Evolutionary conservation across 371 early-diverging fungal species (phyloP), one percentile per base, ranked within the genome.

Genomic region (Lichtheimia ramosa): DNA sequence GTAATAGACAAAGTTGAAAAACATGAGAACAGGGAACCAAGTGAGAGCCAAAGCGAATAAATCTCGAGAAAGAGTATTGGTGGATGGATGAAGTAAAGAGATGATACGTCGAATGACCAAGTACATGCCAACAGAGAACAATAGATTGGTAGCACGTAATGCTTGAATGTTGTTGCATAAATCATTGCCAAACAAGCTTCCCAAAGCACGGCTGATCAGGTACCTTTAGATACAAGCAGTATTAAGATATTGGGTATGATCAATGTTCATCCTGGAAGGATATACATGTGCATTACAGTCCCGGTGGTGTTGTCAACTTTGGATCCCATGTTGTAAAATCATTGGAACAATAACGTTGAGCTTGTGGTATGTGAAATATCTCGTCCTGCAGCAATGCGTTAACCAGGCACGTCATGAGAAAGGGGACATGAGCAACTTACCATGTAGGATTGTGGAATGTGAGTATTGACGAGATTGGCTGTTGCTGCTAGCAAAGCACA

Each of bases 251-350:
- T 46, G 46, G 46, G 16, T 46, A 21, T n/a, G 46, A 46, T 46
- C 18, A 21, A 21, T n/a, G n/a, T 0, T 48, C 48, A 25, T 18
- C 40, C 16, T 15, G n/a, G 14, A 59, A 5, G 6, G 41, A 16
- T 51, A 6, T 21, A 18, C 21, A 23, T 14, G 24, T 41, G 2
- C 34, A 43, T 63, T 92, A 97, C 88, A 97, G 82, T 14, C 97
- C 97, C 18, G 98, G 97, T 34, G 97, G 98, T 21, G 98, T 98
- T 5, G 98, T 98, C 28, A 98, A 69, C 72, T 95, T 98, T 24
- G 90, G 89, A 69, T 98, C 93, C 91, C 95, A 96, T 8, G 65
- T 66, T 49, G 52, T 58, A 62, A 81, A 97, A 54, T 84, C 70
- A 14, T 89, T 90, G 2, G 60, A 51, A 63, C 96, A 95, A 73